These are phyloP conservation scores for Gnomoniopsis sp. DNA, from an alignment of 2,329 filamentous ascomycete genomes.

Conservation along the genomic window DNA sequence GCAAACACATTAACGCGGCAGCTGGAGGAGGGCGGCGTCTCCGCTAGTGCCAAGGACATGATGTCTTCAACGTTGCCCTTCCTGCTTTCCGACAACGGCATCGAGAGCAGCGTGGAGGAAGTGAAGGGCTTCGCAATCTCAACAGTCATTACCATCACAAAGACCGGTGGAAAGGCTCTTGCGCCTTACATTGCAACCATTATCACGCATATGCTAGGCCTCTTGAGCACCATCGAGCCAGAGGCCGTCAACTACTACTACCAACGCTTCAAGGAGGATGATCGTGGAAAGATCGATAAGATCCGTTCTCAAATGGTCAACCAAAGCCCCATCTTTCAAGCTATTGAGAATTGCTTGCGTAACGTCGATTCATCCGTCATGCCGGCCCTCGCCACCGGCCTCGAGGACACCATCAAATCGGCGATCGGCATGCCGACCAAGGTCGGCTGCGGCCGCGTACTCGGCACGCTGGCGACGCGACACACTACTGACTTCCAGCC, in stretches of 20 bases:
- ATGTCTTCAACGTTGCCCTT: conserved; percentile 87
- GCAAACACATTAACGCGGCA: conserved; percentile 83
- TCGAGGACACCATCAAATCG: conserved; percentile 78
- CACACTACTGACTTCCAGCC: conserved; percentile 72
- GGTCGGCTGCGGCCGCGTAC: conserved; percentile 80
- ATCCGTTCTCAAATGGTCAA: conserved; percentile 78
- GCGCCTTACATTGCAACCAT: conserved; percentile 79
- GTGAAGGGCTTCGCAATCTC: conserved; percentile 80
- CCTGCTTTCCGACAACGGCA: conserved; percentile 79
- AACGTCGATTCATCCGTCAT: conserved; percentile 78
- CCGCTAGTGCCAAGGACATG: conserved; percentile 72
- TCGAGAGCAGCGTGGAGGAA: conserved; percentile 85
- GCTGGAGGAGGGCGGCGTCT: conserved; percentile 72
- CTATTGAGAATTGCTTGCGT: conserved; percentile 84
- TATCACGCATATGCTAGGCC: conserved; percentile 73
- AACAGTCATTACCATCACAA: conserved; percentile 84
- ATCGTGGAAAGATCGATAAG: conserved; percentile 86
- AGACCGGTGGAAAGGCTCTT: conserved; percentile 77
- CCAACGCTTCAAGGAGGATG: conserved; percentile 82
- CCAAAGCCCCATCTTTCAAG: conserved; percentile 85
- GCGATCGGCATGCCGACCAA: conserved; percentile 92
- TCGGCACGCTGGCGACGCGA: conserved; percentile 80
- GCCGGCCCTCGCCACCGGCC: conserved; percentile 64
- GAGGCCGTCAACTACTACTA: conserved; percentile 91
- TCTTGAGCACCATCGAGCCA: conserved; percentile 85